phyloP scores from a whole-genome alignment of 1,139 yeast species.

The Debaryomyces fabryi region DNA sequence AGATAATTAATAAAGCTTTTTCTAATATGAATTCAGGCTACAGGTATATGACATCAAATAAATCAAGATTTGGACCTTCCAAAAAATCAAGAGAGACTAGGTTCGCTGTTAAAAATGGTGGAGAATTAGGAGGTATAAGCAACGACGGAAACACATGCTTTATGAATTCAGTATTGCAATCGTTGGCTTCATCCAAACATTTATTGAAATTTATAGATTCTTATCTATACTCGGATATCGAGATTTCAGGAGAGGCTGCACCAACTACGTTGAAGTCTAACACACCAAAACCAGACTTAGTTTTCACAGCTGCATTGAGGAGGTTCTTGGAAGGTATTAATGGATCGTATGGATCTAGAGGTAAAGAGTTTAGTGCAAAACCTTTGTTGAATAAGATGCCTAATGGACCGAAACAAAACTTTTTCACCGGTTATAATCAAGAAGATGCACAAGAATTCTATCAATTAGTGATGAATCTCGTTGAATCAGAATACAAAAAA shows the following conservation, averaged over 20 bases:
- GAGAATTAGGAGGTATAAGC: constrained; percentile 78
- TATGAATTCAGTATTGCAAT: constrained; percentile 87
- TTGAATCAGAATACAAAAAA: constrained; percentile 64
- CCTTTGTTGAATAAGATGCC: constrained; percentile 70
- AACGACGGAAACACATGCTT: constrained; percentile 95
- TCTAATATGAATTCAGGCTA: constrained; percentile 20
- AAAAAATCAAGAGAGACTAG: constrained; percentile 30
- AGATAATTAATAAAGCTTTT: constrained; percentile 14
- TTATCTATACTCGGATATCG: constrained; percentile 35
- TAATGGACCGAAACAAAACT: constrained; percentile 74
- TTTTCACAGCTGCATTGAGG: constrained; percentile 57
- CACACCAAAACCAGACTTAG: constrained; percentile 35
- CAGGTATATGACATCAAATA: constrained; percentile 12
- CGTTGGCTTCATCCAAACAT: constrained; percentile 74
- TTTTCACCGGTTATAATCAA: constrained; percentile 82
- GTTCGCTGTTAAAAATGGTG: constrained; percentile 58
- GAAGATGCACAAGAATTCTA: constrained; percentile 96
- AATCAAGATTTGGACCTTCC: constrained; percentile 15
- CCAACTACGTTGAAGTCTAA: constrained; percentile 31
- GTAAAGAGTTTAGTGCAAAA: constrained; percentile 68
- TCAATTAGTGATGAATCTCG: constrained; percentile 71
- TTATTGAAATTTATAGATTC: constrained; percentile 59
- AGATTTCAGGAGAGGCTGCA: constrained; percentile 21
- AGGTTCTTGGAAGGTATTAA: constrained; percentile 57
- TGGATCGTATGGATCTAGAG: constrained; percentile 54